Evolutionary conservation across 768 basidiomycete species (phyloP).

Genomic region (button mushroom (Agaricus bisporus)): DNA sequence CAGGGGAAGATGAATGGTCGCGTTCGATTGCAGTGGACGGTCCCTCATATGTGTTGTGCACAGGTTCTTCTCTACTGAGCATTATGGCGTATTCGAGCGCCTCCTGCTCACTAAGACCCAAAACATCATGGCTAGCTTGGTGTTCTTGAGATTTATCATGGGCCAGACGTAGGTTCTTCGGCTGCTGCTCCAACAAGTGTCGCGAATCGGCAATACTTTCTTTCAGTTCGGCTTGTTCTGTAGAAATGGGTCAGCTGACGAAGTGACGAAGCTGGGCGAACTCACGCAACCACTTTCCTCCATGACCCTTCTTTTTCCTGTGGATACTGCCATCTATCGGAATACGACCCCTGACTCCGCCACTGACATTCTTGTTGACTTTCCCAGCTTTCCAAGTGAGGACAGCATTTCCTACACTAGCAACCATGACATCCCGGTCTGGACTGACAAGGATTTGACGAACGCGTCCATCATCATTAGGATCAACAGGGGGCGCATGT

Average conservation of each 20-base stretch:
- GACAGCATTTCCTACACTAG: slow-evolving; percentile 53
- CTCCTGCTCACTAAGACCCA: slow-evolving; percentile 70
- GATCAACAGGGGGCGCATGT: slow-evolving; percentile 14
- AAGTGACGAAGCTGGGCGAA: neutral
- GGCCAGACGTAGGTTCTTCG: slow-evolving; percentile 24
- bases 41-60: slow-evolving; percentile 16
- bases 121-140: slow-evolving; percentile 42
- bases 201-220: slow-evolving; percentile 58
- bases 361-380: slow-evolving; percentile 21
- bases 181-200: slow-evolving; percentile 46
- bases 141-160: slow-evolving; percentile 55
- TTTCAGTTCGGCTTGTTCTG: slow-evolving; percentile 61
- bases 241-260: neutral
- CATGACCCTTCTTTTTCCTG: slow-evolving; percentile 27
- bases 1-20: neutral
- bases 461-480: slow-evolving; percentile 37
- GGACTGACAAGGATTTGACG: slow-evolving; percentile 50
- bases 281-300: slow-evolving; percentile 44
- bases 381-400: slow-evolving; percentile 64
- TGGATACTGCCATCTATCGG: slow-evolving; percentile 19
- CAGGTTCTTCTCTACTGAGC: slow-evolving; percentile 76
- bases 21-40: neutral
- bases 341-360: slow-evolving; percentile 27
- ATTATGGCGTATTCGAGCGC: slow-evolving; percentile 78
- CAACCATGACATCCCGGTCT: slow-evolving; percentile 49